Conservation (phyloP, 345 rosid species). For the Dovyalis caffra region DNA sequence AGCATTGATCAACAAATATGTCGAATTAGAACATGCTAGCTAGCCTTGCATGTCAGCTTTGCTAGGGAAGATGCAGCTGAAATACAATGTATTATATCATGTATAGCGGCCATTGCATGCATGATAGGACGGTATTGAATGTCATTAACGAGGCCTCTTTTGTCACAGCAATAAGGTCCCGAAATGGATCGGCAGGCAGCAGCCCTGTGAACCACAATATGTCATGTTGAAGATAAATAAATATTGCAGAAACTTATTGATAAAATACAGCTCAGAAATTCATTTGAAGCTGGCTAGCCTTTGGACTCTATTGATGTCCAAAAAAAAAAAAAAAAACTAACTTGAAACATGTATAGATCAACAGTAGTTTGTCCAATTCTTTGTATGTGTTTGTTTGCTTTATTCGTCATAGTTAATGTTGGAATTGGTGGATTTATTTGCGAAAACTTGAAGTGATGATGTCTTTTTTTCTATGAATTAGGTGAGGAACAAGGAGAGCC, state of each 20-base stretch:
- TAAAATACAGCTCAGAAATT: not conserved
- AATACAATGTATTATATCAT: not conserved
- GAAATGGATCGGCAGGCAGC: not conserved
- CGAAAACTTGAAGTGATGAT: not conserved
- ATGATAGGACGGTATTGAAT: not conserved
- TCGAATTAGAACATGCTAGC: not conserved
- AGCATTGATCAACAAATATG: too few relatives aligned
- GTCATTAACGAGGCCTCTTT: not conserved
- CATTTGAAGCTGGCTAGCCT: not conserved
- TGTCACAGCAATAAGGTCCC: not conserved
- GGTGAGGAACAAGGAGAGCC: conserved; percentile 15
- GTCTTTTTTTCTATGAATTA: not conserved
- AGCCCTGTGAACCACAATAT: not conserved
- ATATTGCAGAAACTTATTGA: too few relatives aligned
- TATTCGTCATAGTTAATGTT: conserved; percentile 9
- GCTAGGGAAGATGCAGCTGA: not conserved
- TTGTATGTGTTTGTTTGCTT: not conserved
- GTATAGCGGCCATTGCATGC: not conserved
- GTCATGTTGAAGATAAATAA: not conserved
- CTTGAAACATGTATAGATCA: not conserved
- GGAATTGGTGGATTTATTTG: not conserved
- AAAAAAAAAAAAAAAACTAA: not conserved
- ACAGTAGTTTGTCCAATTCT: not conserved
- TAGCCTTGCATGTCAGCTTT: not conserved
- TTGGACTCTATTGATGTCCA: conserved; percentile 14